Evolutionary conservation across 306 rosid species (phyloP).

Genomic region (Quercus variabilis): DNA sequence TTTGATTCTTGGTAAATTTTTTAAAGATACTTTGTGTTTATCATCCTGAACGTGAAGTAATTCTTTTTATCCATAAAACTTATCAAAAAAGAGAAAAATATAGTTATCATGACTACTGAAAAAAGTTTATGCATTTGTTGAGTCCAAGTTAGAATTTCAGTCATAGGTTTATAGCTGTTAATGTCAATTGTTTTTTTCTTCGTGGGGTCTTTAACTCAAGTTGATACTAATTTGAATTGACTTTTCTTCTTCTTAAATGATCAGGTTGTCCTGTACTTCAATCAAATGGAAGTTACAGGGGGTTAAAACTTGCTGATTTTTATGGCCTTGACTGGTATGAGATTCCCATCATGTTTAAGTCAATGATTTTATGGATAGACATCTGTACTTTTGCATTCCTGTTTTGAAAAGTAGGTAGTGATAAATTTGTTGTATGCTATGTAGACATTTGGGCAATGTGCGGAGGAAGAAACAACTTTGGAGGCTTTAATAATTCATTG

Average conservation of each 20-base stretch:
- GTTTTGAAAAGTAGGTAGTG: neutral
- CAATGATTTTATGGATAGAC: conserved; percentile 6
- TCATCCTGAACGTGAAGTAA: too few relatives aligned
- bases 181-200: neutral
- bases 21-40: too few relatives aligned
- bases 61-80: too few relatives aligned
- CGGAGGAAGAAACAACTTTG: conserved; percentile 37
- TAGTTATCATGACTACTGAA: neutral
- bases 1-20: too few relatives aligned
- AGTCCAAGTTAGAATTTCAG: neutral
- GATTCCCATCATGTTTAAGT: neutral
- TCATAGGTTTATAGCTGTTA: neutral
- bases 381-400: neutral
- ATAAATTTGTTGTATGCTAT: conserved; percentile 9
- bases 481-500: conserved; percentile 32
- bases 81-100: too few relatives aligned
- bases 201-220: neutral
- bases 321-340: conserved; percentile 56
- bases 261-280: conserved; percentile 33
- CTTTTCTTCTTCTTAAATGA: conserved; percentile 1
- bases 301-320: conserved; percentile 56
- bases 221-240: conserved; percentile 2
- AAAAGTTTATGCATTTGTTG: neutral
- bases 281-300: conserved; percentile 65
- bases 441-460: conserved; percentile 59